Evolutionary conservation across 2,329 filamentous ascomycete species (phyloP), one percentile per base, ranked within the genome.

Genomic region (Aspergillus ibericus): DNA sequence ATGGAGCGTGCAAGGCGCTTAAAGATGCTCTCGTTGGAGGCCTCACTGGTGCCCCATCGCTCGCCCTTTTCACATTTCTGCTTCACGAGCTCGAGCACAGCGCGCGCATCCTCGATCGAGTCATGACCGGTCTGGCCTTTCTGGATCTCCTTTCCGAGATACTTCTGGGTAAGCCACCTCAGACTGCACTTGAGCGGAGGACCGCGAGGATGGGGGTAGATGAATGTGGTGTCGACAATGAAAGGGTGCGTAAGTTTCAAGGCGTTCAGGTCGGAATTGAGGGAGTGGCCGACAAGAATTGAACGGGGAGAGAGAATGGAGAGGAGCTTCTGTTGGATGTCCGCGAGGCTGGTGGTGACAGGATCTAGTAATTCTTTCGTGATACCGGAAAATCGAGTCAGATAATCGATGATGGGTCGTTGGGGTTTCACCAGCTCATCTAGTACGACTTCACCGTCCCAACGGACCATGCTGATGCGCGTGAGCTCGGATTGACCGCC

Each of bases 11-110:
- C 84, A 4, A 99, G 82, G 9, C 93, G 87, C 66, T 88, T 90
- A 80, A 98, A 99, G 51, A 99, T 86, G 66, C 92, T 93, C 77
- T 99, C 95, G 40, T 87, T 88, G 47, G 87, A 88, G 1, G 87
- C 83, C 44, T 96, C 92, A 51, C 86, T 86, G 0, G 88, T 89
- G 35, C 92, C 95, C 91, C 93, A 99, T 22, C 81, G 77, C 63
- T 90, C 90, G 40, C 95, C 95, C 76, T 91, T 95, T 74, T 98
- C 93, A 73, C 93, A 97, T 75, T 99, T 99, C 71, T 93, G 88
- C 75, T 95, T 96, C 49, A 98, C 87, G 1, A 99, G 87, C 68
- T 98, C 93, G 13, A 99, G 86, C 63, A 92, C 96, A 2, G 95
- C 92, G 64, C 84, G 88, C 13, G 95, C 92, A 73, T 99, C 95